Base-by-base conservation (phyloP, 2,329 filamentous ascomycete species). In the Trichothecium roseum region DNA sequence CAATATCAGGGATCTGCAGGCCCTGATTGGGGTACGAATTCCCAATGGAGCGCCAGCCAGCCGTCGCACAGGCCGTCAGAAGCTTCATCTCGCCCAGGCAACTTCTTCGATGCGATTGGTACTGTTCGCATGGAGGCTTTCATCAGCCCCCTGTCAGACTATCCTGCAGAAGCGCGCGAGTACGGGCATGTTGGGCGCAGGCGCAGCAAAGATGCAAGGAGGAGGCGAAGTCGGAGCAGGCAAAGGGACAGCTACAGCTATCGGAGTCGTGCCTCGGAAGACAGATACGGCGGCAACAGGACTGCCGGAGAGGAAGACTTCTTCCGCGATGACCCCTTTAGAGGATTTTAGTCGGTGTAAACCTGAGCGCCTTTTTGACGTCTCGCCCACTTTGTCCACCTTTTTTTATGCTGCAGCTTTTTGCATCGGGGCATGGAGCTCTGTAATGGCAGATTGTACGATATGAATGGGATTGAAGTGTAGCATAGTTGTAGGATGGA, bases 61-160 rank as follows among this genome's bases (percentile, higher is more conserved):
- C 54, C 51, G 31, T 72, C 68, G 5, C 62, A 66, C 40, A 62
- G 69, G n/a, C 70, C 68, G 3, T 73, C 70, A 0, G 72, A 76
- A 41, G 67, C 69, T 3, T 75, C 70, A 1, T 71, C 67, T 8
- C 54, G 60, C 5, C 59, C 63, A 1, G 62, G 62, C 38, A 77
- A 78, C 55, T 88, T 91, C 62, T 91, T 91, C 51, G 87, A 93
- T 47, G 83, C 83, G 2, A 81, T 93, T 39, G 87, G 88, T 2
- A 96, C 88, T 2, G 78, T 96, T 32, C 78, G 91, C 18, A 96
- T 98, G 89, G 89, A 96, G 57, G 91, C 91, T 0, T 98, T 96
- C 55, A 93, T 98, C 45, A 77, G 68, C 46, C 76, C 76, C 1
- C 54, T 79, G 9, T 59, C 62, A 10, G 66, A 70, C 10, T 56